Conservation (phyloP, 2,329 filamentous ascomycete species). For the Phialemoniopsis sp. region DNA sequence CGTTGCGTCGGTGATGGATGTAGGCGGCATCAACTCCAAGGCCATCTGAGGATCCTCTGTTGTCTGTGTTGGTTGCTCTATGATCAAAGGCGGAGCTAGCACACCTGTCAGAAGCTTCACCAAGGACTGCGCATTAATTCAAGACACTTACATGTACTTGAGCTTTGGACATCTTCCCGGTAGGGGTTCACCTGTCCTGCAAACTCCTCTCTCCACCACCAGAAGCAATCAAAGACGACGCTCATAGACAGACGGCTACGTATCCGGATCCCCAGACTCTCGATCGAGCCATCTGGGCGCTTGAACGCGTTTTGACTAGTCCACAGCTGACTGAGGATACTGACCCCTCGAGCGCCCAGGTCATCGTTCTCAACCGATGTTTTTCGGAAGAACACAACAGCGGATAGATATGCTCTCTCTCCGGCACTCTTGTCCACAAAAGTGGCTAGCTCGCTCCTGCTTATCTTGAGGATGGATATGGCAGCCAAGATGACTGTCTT, state of each 20-base stretch:
- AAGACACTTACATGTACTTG: too few relatives aligned
- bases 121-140: too few relatives aligned
- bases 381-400: constrained; percentile 37
- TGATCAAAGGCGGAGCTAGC: too few relatives aligned
- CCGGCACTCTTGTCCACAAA: constrained; percentile 35
- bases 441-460: constrained; percentile 39
- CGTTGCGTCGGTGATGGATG: too few relatives aligned
- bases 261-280: constrained; percentile 24
- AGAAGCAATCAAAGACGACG: constrained; percentile 49
- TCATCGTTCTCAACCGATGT: constrained; percentile 46
- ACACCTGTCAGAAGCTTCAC: too few relatives aligned
- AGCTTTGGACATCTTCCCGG: too few relatives aligned
- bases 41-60: too few relatives aligned
- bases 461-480: constrained; percentile 43
- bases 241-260: constrained; percentile 49
- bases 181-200: constrained; percentile 11
- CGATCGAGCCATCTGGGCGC: constrained; percentile 2
- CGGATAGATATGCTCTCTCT: constrained; percentile 39
- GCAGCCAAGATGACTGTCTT: constrained; percentile 48
- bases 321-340: constrained; percentile 51
- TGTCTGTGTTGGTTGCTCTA: too few relatives aligned
- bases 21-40: too few relatives aligned
- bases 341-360: constrained; percentile 45
- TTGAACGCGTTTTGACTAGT: constrained; percentile 21
- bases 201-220: constrained; percentile 49